A percentile compares a stretch with the other conserved stretches of the same genome.
These are phyloP conservation scores for Exophiala sp. DNA, from an alignment of 2,329 filamentous ascomycete genomes.

Conservation along the genomic window DNA sequence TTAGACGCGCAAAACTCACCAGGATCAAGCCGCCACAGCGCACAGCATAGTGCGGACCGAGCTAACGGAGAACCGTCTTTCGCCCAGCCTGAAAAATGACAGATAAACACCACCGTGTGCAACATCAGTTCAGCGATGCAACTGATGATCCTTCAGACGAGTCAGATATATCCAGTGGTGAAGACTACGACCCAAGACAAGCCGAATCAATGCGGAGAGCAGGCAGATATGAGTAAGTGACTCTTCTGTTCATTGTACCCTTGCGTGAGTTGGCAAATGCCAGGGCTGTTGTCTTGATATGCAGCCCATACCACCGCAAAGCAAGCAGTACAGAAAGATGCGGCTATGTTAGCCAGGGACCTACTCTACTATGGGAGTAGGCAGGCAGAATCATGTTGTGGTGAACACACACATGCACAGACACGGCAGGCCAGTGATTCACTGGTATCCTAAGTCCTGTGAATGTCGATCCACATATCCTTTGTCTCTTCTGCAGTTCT, in stretches of 20 bases:
- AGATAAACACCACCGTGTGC: slow-evolving; percentile 28
- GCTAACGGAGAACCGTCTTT: slow-evolving; percentile 11
- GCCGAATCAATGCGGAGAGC: slow-evolving; percentile 24
- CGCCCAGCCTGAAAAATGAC: slow-evolving; percentile 25
- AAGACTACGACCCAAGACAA: slow-evolving; percentile 25
- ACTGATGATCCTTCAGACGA: slow-evolving; percentile 27
- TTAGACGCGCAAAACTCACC: neutral
- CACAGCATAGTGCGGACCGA: slow-evolving; percentile 5
- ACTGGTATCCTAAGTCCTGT: neutral
- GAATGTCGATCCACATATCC: neutral
- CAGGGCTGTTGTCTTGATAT: neutral
- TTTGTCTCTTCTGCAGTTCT: neutral
- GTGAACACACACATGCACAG: neutral
- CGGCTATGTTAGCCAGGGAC: neutral
- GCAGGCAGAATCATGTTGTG: neutral
- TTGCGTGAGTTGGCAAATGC: no score
- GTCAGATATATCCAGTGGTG: slow-evolving; percentile 25
- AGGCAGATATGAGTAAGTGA: slow-evolving; percentile 29
- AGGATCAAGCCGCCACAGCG: neutral
- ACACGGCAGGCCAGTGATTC: neutral
- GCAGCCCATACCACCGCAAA: neutral
- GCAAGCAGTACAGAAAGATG: neutral
- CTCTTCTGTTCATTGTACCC: no score
- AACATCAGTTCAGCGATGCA: slow-evolving; percentile 28
- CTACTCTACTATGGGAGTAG: neutral